These are phyloP conservation scores for Fusarium sp. DNA, from an alignment of 2,329 filamentous ascomycete genomes.

Conservation along the genomic window DNA sequence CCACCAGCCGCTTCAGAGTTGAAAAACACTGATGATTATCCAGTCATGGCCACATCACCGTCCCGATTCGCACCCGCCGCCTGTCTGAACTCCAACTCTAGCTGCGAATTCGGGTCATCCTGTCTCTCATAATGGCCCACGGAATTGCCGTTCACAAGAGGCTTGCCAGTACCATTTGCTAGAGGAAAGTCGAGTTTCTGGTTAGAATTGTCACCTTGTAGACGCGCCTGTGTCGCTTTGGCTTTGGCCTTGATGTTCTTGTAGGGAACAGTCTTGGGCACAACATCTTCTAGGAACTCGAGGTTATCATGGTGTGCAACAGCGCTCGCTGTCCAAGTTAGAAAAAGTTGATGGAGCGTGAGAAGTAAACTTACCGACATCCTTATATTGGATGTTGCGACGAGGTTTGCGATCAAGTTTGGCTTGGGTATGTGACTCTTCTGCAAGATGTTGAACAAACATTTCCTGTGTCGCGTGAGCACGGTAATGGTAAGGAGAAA, in stretches of 20 bases:
- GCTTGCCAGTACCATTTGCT: constrained; percentile 48
- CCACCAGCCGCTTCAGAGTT: background rate
- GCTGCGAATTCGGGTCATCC: constrained; percentile 64
- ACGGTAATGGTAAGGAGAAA: background rate
- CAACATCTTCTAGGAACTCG: constrained; percentile 91
- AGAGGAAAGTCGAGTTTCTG: constrained; percentile 38
- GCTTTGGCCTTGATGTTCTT: constrained; percentile 79
- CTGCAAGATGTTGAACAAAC: constrained; percentile 92
- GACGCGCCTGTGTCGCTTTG: constrained; percentile 61
- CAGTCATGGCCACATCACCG: constrained; percentile 71
- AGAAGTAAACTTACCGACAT: constrained; percentile 74
- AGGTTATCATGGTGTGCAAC: constrained; percentile 91
- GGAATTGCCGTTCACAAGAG: constrained; percentile 49
- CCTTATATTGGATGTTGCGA: constrained; percentile 95
- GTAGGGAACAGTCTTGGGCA: constrained; percentile 86
- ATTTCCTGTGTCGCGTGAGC: constrained; percentile 74
- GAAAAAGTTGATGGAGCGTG: background rate
- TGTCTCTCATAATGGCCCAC: constrained; percentile 44
- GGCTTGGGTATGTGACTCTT: constrained; percentile 87
- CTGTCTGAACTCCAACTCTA: constrained; percentile 68
- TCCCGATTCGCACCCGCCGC: constrained; percentile 55
- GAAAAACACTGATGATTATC: constrained; percentile 52
- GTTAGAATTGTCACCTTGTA: constrained; percentile 55
- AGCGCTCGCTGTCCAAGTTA: constrained; percentile 73
- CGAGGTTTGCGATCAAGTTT: constrained; percentile 93